Conservation (phyloP, 345 rosid genomes). For the Combretum micranthum region DNA sequence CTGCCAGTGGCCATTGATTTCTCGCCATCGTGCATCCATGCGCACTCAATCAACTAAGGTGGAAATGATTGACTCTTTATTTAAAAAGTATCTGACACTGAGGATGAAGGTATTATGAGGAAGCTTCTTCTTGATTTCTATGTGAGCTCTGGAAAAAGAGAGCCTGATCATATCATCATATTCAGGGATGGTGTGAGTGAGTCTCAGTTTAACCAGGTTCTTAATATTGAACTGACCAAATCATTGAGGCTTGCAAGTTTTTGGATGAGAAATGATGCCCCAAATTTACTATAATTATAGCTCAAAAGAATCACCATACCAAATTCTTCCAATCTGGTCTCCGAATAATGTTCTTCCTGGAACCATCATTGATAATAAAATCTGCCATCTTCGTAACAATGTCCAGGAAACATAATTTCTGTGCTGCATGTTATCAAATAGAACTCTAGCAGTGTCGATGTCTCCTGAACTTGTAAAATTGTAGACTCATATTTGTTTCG, state of each 20-base stretch:
- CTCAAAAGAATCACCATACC: too few species aligned
- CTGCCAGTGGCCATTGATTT: slow-evolving; percentile 41
- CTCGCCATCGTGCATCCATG: slow-evolving; percentile 41
- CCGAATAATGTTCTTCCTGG: too few species aligned
- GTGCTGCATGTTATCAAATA: too few species aligned
- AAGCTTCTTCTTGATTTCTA: slow-evolving; percentile 41
- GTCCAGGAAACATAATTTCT: too few species aligned
- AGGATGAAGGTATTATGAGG: slow-evolving; percentile 40
- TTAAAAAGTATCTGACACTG: slow-evolving; percentile 26
- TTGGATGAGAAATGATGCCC: slow-evolving; percentile 37
- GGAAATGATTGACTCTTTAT: slow-evolving; percentile 43
- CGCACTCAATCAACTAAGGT: slow-evolving; percentile 40
- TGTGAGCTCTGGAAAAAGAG: slow-evolving; percentile 30
- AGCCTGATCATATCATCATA: slow-evolving; percentile 37
- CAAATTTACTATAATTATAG: too few species aligned
- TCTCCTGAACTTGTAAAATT: too few species aligned
- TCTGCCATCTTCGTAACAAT: slow-evolving; percentile 35
- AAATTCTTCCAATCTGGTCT: too few species aligned
- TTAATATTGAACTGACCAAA: slow-evolving; percentile 74
- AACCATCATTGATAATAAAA: too few species aligned
- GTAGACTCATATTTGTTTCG: too few species aligned
- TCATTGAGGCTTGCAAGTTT: slow-evolving; percentile 58
- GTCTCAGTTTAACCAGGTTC: slow-evolving; percentile 83
- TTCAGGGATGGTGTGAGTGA: too few species aligned
- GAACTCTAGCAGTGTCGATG: too few species aligned